A percentile compares a stretch with the other conserved stretches of the same genome.
phyloP scores from a whole-genome alignment of 768 basidiomycete genomes.

The Clathrus columnatus region DNA sequence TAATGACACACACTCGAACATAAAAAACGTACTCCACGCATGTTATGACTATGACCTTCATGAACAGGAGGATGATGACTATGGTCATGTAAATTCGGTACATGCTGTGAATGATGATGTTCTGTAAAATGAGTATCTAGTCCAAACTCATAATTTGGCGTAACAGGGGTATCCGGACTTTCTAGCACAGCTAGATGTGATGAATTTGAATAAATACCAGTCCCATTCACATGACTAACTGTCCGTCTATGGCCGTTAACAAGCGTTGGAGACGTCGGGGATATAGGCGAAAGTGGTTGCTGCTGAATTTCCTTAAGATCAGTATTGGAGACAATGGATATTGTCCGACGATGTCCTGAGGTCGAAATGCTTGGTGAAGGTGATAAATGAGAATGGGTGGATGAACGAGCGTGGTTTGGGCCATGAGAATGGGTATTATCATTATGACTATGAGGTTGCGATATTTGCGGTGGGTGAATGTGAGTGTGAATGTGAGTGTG shows the following conservation, averaged over 20 bases:
- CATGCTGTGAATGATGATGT: slow-evolving; percentile 39
- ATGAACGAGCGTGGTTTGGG: slow-evolving; percentile 20
- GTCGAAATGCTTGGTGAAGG: slow-evolving; percentile 7
- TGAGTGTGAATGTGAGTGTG: slow-evolving; percentile 21
- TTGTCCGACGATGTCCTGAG: neutral
- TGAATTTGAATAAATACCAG: neutral
- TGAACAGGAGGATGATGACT: slow-evolving; percentile 27
- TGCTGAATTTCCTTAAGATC: neutral
- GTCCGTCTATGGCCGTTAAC: neutral
- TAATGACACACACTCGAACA: neutral
- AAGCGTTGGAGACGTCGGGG: neutral
- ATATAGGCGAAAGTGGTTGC: neutral
- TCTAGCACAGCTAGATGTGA: neutral
- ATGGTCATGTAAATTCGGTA: slow-evolving; percentile 20
- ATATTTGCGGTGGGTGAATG: slow-evolving; percentile 17
- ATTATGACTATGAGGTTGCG: slow-evolving; percentile 15
- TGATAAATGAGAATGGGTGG: slow-evolving; percentile 16
- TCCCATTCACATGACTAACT: neutral
- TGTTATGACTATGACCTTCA: slow-evolving; percentile 93
- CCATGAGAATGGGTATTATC: slow-evolving; percentile 18
- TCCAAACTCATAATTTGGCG: slow-evolving; percentile 52
- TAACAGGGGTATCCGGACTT: slow-evolving; percentile 38
- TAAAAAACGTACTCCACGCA: slow-evolving; percentile 63
- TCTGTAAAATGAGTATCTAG: slow-evolving; percentile 49
- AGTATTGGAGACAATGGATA: neutral